Base-by-base conservation (phyloP, 495 filamentous ascomycete species). In the Entonaema liquescens region DNA sequence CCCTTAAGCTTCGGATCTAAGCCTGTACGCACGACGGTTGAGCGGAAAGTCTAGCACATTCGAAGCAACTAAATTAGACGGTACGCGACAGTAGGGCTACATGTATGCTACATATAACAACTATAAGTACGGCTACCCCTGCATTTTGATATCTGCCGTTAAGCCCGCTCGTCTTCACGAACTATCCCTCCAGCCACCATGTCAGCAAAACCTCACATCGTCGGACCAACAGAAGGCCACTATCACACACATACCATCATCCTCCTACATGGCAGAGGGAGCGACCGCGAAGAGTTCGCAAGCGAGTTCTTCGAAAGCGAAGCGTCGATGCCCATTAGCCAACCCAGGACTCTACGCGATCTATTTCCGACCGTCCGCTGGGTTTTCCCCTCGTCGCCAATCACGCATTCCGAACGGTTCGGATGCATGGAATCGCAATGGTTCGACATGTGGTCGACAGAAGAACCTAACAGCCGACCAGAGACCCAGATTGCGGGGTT, bases 171-270 rank as follows among this genome's bases (percentile, higher is more conserved):
- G 1, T 33, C 31, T 33, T 33, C n/a, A n/a, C n/a, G n/a, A 33
- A 33, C 29, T 7, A 31, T 7, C 29, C 7, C 3, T 33, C 11
- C 31, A 1, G 11, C 5, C 5, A 33, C 11, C 5, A 33, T 33
- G 31, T 6, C 31, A 9, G 11, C 31, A 33, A 1, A 33, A 1
- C 11, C 31, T 33, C 12, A 23, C 8, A 8, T 50, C 8, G 47
- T 19, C 0, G 19, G 17, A 1, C 47, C 47, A 21, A 11, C 6
- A 25, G 2, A 3, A 1, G 15, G 15, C 9, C 7, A 26, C 21
- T 1, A 54, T 19, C 85, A 89, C 62, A 86, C 83, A 0, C 80
- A 86, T 57, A 90, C 86, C 0, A 75, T 83, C 19, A 88, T 90
- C 40, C 72, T 88, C 13, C 81, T 87, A 3, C 86, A 88, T 67